Percentiles rank a stretch among this genome's conserved stretches.
phyloP scores from a whole-genome alignment of 768 basidiomycete genomes.

The Russula lepida region DNA sequence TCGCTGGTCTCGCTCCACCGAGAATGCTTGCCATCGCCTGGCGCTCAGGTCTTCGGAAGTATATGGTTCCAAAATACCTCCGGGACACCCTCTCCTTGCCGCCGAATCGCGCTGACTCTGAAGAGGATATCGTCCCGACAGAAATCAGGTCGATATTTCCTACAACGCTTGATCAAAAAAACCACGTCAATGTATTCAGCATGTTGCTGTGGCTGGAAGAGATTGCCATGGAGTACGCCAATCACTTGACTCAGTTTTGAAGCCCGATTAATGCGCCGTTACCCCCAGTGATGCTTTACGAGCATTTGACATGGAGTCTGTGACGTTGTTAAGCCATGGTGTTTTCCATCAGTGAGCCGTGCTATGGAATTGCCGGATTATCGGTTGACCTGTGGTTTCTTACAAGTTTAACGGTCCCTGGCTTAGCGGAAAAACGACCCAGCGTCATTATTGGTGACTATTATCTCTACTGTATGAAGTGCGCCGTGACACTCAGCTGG shows the following conservation, averaged over 20 bases:
- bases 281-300: background rate
- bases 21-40: background rate
- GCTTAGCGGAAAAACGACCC: constrained; percentile 12
- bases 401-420: constrained; percentile 2
- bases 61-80: background rate
- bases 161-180: background rate
- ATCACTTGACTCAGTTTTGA: background rate
- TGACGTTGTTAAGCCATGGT: background rate
- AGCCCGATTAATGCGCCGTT: background rate
- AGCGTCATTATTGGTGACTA: constrained; percentile 5
- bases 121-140: background rate
- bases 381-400: background rate
- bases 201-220: constrained; percentile 3
- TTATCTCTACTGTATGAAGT: background rate
- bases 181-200: background rate
- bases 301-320: constrained; percentile 4
- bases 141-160: background rate
- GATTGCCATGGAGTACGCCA: background rate
- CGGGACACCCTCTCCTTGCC: background rate
- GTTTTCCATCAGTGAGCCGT: background rate
- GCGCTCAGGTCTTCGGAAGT: background rate
- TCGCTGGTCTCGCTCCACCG: background rate
- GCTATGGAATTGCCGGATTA: background rate
- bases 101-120: background rate
- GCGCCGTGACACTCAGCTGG: background rate